phyloP scores from a whole-genome alignment of 2,329 filamentous ascomycete species.

The Colletotrichum coccodes region DNA sequence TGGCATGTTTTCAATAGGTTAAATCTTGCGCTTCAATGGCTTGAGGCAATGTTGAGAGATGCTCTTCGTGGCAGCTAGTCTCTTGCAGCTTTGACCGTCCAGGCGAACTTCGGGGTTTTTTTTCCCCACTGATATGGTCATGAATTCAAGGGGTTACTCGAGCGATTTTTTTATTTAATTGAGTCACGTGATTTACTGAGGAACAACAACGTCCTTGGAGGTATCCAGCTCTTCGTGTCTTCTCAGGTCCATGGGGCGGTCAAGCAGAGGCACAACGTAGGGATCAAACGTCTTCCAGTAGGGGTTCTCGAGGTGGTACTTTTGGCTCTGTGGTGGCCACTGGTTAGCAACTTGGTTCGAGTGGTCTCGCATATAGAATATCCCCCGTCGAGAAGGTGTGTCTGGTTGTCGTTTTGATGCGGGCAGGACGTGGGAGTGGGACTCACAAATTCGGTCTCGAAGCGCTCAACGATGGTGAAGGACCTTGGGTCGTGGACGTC shows the following conservation, averaged over 20 bases:
- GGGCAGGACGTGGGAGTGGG: too few species aligned
- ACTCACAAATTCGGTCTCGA: conserved; percentile 71
- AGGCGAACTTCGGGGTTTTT: too few species aligned
- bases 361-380: too few species aligned
- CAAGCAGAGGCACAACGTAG: conserved; percentile 76
- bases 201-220: conserved; percentile 56
- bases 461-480: conserved; percentile 82
- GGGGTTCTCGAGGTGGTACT: conserved; percentile 74
- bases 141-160: neutral
- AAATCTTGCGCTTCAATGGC: too few species aligned
- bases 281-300: conserved; percentile 83
- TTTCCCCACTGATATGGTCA: too few species aligned
- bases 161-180: neutral
- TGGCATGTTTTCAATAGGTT: too few species aligned
- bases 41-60: too few species aligned
- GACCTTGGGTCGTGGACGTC: conserved; percentile 73
- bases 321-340: conserved; percentile 55
- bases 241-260: conserved; percentile 75
- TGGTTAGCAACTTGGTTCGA: neutral
- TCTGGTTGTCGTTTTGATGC: too few species aligned
- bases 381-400: too few species aligned
- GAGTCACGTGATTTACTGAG: conserved; percentile 20
- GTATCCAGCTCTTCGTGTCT: conserved; percentile 75
- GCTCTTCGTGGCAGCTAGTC: too few species aligned
- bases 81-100: too few species aligned